Evolutionary conservation across 129 eudicot genomes (phyloP), one percentile per base, ranked within the genome.

Genomic region (Lactuca sativa): DNA sequence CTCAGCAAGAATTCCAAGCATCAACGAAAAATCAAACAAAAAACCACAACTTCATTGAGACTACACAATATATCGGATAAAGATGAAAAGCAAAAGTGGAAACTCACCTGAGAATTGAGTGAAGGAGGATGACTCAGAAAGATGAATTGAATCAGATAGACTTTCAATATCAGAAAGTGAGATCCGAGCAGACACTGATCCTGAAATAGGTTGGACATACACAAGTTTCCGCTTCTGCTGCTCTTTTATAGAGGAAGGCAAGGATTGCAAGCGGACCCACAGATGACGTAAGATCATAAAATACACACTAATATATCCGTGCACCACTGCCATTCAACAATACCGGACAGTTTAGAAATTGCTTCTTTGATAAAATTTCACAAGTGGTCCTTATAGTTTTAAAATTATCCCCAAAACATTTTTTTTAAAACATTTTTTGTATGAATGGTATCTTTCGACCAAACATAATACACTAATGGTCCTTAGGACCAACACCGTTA

Each of bases 181-280:
- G 54, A 69, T 53, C 5, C 16, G 13, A 67, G 31, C n/a, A 9
- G 43, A 9, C 43, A 61, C 41, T 67, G 64, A 56, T 4, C 30
- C 44, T 30, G 72, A 48, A 59, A 51, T 75, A 69, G 15, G 21
- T 38, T 12, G 69, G 70, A 40, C 80, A 60, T 76, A 76, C 64
- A 76, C 80, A 68, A 76, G 70, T 76, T 61, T 75, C 75, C 80
- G 70, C 80, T 68, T 76, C 80, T 60, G 70, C 38, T 65, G 18
- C 32, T 41, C 7, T 59, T 60, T 76, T 76, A 68, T 68, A 68
- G 75, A 69, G 41, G 56, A 55, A 43, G 6, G 14, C 34, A 4
- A 40, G 14, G 74, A 68, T 54, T 59, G 34, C n/a, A 59, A 48
- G 62, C 36, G n/a, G 80, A 66, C 48, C 73, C 60, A 67, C 74